A percentile compares a stretch with the other conserved stretches of the same genome.
phyloP scores from a whole-genome alignment of 2,329 filamentous ascomycete species.

The Phaeoacremonium minimum region DNA sequence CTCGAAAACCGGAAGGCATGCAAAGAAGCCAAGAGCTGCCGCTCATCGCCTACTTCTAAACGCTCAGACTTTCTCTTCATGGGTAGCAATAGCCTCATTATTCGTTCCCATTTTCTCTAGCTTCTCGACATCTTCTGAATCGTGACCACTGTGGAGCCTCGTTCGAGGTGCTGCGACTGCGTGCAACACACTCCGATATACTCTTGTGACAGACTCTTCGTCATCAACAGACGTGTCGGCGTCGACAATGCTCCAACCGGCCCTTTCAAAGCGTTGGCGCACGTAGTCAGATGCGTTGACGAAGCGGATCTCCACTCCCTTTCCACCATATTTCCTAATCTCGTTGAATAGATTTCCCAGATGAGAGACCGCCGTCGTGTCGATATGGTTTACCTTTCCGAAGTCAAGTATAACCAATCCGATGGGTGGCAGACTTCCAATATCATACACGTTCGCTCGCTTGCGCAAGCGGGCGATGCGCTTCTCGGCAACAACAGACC shows the following conservation, averaged over 20 bases:
- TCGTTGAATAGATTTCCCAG: constrained; percentile 43
- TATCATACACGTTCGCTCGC: constrained; percentile 25
- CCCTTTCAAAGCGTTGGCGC: constrained; percentile 29
- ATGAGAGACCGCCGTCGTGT: constrained; percentile 46
- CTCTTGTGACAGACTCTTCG: too few relatives aligned
- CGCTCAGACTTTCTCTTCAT: too few relatives aligned
- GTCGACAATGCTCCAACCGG: constrained; percentile 27
- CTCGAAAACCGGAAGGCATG: too few relatives aligned
- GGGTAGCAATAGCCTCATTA: too few relatives aligned
- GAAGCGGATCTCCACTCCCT: constrained; percentile 40
- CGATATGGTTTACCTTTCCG: constrained; percentile 44
- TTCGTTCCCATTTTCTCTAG: too few relatives aligned
- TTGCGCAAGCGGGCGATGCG: constrained; percentile 40
- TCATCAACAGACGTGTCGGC: too few relatives aligned
- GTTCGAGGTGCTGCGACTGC: too few relatives aligned
- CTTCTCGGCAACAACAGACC: constrained; percentile 48
- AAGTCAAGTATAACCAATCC: constrained; percentile 49
- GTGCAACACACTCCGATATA: too few relatives aligned
- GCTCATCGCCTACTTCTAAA: too few relatives aligned
- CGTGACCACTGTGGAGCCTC: too few relatives aligned
- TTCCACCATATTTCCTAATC: constrained; percentile 43
- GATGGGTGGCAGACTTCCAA: constrained; percentile 30
- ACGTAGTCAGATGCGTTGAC: constrained; percentile 40
- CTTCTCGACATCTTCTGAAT: too few relatives aligned
- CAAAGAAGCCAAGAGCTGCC: too few relatives aligned